Evolutionary conservation across 768 basidiomycete species (phyloP).

Genomic region (Trametes sanguinea): DNA sequence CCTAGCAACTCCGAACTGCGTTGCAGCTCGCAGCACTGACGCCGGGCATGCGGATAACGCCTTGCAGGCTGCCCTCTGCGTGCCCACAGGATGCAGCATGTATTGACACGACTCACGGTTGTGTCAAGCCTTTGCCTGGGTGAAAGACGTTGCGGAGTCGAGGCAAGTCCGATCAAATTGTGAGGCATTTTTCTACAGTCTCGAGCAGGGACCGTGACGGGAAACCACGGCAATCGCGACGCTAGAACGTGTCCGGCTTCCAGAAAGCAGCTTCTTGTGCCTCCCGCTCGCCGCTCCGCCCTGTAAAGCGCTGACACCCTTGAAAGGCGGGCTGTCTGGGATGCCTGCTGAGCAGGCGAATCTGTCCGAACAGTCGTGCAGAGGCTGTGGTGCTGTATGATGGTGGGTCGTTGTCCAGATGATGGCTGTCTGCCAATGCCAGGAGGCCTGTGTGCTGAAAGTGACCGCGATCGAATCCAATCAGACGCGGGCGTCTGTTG

Average conservation of each 20-base stretch:
- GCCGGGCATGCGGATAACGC: too few species aligned
- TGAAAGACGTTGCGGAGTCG: not conserved
- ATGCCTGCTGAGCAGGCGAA: not conserved
- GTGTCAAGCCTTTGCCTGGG: too few species aligned
- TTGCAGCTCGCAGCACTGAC: not conserved
- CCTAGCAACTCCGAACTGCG: not conserved
- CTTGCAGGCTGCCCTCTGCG: too few species aligned
- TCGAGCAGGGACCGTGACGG: not conserved
- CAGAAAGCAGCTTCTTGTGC: not conserved
- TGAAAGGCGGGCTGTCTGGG: too few species aligned
- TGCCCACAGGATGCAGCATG: too few species aligned
- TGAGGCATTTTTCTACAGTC: slow-evolving; percentile 11
- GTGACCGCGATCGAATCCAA: not conserved
- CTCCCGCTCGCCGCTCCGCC: too few species aligned
- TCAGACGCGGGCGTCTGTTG: slow-evolving; percentile 10
- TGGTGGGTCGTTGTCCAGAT: not conserved
- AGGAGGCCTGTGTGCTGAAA: not conserved
- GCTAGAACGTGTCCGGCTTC: not conserved
- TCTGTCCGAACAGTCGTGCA: not conserved
- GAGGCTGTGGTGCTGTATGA: not conserved
- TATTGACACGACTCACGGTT: too few species aligned
- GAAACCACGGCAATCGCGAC: slow-evolving; percentile 7
- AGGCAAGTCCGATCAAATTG: not conserved
- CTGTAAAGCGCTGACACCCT: too few species aligned
- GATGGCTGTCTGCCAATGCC: not conserved